Base-by-base conservation (phyloP, 352 stramenopile genomes). In the Globisporangium takayamanum region DNA sequence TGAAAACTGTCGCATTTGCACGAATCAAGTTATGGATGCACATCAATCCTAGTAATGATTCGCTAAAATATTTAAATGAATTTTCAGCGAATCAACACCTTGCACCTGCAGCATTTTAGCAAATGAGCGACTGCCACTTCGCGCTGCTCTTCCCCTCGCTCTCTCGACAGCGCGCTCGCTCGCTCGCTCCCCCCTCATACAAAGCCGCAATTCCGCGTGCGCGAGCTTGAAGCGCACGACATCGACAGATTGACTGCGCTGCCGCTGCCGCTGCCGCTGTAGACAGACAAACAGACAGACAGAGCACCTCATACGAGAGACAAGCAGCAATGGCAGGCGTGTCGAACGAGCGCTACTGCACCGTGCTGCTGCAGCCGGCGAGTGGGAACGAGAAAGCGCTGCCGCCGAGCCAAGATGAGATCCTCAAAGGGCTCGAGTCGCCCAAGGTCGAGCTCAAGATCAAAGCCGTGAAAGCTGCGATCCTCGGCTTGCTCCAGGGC, bases 401-500 rank as follows among this genome's bases (percentile, higher is more conserved):
- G 52, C 80, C 80, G 22, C 78, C 80, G 55, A 89, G 72, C 56
- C 89, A 99, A 72, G 93, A 98, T 52, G 96, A 99, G 62, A 99
- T 99, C 75, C 88, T 98, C 52, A 98, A 98, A 66, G 92, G 97
- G 55, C 84, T 99, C 53, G 96, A 99, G 78, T 95, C 89, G 47
- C 94, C 90, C 62, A 95, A 93, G 61, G 80, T 97, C 46, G 79
- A 98, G 80, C 85, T 98, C 64, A 99, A 99, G 78, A 89, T 98
- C 65, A 89, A 92, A 61, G 97, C 96, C 44, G 82, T 99, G n/a
- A 99, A 99, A 80, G 92, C 85, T 57, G 96, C 97, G 55, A 99
- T 99, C 60, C 89, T 99, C 68, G 89, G 96, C 41, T 83, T 99
- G 69, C 87, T 99, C 18, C 96, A 97, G n/a, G 97, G 97, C 59